Evolutionary conservation across 768 basidiomycete species (phyloP).

Genomic region (Lentinula sp.): DNA sequence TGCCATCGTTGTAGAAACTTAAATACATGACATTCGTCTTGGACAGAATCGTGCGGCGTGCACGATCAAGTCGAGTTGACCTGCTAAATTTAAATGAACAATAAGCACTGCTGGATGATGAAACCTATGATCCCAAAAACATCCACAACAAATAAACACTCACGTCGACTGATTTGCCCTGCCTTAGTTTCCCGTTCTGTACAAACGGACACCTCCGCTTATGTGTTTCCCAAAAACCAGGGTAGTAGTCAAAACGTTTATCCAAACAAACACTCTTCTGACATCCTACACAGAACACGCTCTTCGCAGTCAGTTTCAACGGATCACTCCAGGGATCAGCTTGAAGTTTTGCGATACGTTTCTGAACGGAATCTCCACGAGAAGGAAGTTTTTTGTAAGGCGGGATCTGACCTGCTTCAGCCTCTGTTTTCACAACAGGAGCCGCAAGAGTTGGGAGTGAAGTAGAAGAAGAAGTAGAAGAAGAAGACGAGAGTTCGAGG

Average conservation of each 20-base stretch:
- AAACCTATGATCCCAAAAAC: neutral
- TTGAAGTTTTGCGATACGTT: conserved; percentile 4
- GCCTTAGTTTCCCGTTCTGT: neutral
- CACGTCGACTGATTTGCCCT: neutral
- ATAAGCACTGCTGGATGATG: too few relatives aligned
- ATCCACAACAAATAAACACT: neutral
- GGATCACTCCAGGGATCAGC: conserved; percentile 6
- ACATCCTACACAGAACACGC: conserved; percentile 6
- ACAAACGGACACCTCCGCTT: conserved; percentile 1
- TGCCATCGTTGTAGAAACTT: neutral
- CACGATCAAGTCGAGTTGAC: neutral
- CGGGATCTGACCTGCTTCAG: neutral
- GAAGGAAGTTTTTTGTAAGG: conserved; percentile 4
- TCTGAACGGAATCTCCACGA: neutral
- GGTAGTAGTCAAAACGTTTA: conserved; percentile 5
- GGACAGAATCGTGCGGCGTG: neutral
- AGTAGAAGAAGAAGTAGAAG: neutral
- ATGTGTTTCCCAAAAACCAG: conserved; percentile 7
- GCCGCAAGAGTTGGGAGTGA: neutral
- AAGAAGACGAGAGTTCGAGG: neutral
- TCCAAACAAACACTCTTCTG: conserved; percentile 4
- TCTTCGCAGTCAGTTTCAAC: conserved; percentile 2
- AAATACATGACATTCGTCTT: neutral
- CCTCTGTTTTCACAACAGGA: neutral
- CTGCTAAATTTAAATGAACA: neutral